phyloP scores from a whole-genome alignment of 768 basidiomycete species.

The Mycena leptocephala region DNA sequence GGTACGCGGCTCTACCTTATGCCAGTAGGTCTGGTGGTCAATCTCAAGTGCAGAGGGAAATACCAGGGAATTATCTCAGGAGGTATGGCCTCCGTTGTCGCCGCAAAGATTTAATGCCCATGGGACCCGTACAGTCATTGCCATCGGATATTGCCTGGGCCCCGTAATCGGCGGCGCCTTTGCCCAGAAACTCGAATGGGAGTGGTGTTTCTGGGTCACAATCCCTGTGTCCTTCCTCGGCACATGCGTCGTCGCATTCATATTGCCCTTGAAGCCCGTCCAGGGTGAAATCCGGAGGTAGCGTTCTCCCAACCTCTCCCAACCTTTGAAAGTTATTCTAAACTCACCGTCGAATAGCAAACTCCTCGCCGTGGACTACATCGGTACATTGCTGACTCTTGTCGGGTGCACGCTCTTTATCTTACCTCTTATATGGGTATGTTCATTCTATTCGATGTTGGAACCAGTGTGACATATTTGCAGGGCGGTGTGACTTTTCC shows the following conservation, averaged over 20 bases:
- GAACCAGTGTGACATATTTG: background rate
- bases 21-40: background rate
- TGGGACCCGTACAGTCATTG: too few relatives aligned
- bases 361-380: slow-evolving; percentile 75
- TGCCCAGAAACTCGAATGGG: slow-evolving; percentile 75
- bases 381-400: slow-evolving; percentile 73
- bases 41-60: slow-evolving; percentile 66
- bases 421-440: slow-evolving; percentile 81
- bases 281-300: slow-evolving; percentile 71
- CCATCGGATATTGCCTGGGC: slow-evolving; percentile 76
- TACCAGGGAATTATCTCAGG: slow-evolving; percentile 84
- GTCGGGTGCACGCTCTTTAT: slow-evolving; percentile 75
- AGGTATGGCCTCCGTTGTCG: too few relatives aligned
- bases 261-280: slow-evolving; percentile 81
- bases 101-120: too few relatives aligned
- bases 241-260: slow-evolving; percentile 70
- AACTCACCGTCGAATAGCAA: slow-evolving; percentile 59
- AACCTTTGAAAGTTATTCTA: background rate
- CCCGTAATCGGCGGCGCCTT: slow-evolving; percentile 80
- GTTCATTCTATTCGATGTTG: slow-evolving; percentile 30
- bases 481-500: slow-evolving; percentile 83
- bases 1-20: slow-evolving; percentile 51
- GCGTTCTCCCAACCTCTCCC: background rate
- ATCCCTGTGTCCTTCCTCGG: slow-evolving; percentile 72
- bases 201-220: slow-evolving; percentile 88